phyloP scores from a whole-genome alignment of 2,329 filamentous ascomycete genomes.

The Akanthomyces lecanii region DNA sequence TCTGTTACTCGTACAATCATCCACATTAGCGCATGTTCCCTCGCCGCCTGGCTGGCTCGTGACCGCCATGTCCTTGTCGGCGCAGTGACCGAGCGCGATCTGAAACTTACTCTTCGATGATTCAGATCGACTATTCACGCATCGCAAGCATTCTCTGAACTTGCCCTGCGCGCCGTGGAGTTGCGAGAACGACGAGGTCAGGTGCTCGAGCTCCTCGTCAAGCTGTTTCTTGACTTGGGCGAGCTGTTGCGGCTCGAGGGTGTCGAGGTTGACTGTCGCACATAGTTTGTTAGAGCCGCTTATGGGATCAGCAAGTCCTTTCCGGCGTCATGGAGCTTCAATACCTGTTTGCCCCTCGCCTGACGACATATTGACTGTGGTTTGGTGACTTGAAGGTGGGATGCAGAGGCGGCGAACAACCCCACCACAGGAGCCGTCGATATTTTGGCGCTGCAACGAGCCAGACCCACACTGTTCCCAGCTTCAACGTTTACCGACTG shows the following conservation, averaged over 20 bases:
- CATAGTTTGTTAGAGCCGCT: background rate
- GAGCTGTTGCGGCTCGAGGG: constrained; percentile 79
- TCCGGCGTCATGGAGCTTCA: background rate
- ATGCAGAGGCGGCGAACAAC: background rate
- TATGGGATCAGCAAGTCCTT: background rate
- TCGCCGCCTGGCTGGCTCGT: background rate
- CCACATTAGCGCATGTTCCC: background rate
- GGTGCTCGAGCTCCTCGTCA: constrained; percentile 91
- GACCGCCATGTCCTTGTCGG: background rate
- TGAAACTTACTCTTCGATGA: background rate
- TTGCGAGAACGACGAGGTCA: constrained; percentile 84
- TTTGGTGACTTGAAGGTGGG: background rate
- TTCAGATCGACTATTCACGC: constrained; percentile 52
- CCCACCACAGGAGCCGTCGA: constrained; percentile 11
- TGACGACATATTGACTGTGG: constrained; percentile 12
- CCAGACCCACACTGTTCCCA: constrained; percentile 2
- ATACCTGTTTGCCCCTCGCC: constrained; percentile 15
- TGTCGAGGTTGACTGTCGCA: constrained; percentile 58
- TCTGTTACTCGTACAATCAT: constrained; percentile 22
- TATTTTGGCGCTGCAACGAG: background rate
- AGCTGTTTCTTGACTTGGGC: constrained; percentile 92
- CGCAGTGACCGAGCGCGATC: background rate
- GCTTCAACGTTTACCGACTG: background rate
- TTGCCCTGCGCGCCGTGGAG: constrained; percentile 85
- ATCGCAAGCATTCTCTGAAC: constrained; percentile 83